Evolutionary conservation across 2,329 filamentous ascomycete species (phyloP).

Genomic region (Exophiala sp.): DNA sequence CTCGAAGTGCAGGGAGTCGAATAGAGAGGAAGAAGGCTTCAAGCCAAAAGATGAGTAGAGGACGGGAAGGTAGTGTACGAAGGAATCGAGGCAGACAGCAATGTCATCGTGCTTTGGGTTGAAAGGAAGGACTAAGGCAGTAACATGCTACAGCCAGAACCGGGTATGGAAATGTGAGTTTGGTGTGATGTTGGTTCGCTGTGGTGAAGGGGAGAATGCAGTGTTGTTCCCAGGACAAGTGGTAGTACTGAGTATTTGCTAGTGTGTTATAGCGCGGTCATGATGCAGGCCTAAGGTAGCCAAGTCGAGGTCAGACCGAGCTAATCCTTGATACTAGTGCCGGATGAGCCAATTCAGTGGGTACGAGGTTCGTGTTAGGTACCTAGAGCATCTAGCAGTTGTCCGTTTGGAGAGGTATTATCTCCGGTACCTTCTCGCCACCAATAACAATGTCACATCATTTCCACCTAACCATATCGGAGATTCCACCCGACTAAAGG

Average conservation of each 20-base stretch:
- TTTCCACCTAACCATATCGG: too few species aligned
- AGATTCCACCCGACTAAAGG: too few species aligned
- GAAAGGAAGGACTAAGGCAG: not conserved
- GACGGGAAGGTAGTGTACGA: conserved; percentile 9
- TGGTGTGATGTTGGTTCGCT: too few species aligned
- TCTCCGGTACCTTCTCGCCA: too few species aligned
- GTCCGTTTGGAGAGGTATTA: too few species aligned
- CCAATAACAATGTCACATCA: too few species aligned
- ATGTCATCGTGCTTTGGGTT: conserved; percentile 3
- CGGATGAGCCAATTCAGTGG: too few species aligned
- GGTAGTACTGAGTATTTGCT: not conserved
- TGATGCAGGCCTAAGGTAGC: conserved; percentile 1
- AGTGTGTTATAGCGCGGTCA: not conserved
- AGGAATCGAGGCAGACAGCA: conserved; percentile 12
- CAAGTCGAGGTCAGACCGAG: too few species aligned
- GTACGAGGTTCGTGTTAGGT: too few species aligned
- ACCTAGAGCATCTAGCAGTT: too few species aligned
- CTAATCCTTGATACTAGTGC: too few species aligned
- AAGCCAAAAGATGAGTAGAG: not conserved
- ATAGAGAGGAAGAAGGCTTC: not conserved
- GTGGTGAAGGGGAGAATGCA: not conserved
- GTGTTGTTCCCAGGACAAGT: too few species aligned
- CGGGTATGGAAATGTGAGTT: not conserved
- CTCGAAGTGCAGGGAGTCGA: not conserved
- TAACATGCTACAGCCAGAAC: not conserved